A percentile compares a stretch with the other conserved stretches of the same genome.
These are phyloP conservation scores for Paramarasmius palmivorus DNA, from an alignment of 1,284 basidiomycete species.

Conservation along the genomic window DNA sequence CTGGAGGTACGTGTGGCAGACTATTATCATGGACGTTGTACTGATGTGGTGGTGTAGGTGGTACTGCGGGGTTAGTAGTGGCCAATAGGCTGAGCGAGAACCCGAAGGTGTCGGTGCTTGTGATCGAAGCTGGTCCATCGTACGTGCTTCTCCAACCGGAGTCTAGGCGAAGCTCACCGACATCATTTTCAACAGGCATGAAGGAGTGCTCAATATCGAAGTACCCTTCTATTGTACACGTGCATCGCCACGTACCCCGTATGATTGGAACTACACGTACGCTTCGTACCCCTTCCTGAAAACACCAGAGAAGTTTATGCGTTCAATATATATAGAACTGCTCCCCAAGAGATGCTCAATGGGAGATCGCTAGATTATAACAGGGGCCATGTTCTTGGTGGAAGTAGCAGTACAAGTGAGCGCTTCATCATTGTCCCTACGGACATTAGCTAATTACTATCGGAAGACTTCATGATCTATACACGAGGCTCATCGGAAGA, in stretches of 20 bases:
- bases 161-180: neutral
- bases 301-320: no score
- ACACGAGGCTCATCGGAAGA: constrained; percentile 30
- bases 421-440: constrained; percentile 3
- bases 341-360: constrained; percentile 30
- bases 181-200: neutral
- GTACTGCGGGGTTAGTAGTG: constrained; percentile 25
- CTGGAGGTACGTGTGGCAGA: neutral
- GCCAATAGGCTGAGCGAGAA: constrained; percentile 23
- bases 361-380: constrained; percentile 29
- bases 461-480: constrained; percentile 25
- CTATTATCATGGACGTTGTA: neutral
- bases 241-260: neutral
- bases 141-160: neutral
- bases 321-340: constrained; percentile 28
- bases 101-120: constrained; percentile 16
- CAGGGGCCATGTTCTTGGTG: constrained; percentile 38
- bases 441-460: neutral
- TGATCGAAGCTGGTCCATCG: constrained; percentile 22
- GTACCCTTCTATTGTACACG: neutral
- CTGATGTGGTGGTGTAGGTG: constrained; percentile 18
- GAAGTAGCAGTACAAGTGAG: constrained; percentile 37
- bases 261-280: constrained; percentile 1
- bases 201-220: neutral
- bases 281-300: no score